Evolutionary conservation across 2,329 filamentous ascomycete species (phyloP).

Genomic region (Escovopsis sp.): DNA sequence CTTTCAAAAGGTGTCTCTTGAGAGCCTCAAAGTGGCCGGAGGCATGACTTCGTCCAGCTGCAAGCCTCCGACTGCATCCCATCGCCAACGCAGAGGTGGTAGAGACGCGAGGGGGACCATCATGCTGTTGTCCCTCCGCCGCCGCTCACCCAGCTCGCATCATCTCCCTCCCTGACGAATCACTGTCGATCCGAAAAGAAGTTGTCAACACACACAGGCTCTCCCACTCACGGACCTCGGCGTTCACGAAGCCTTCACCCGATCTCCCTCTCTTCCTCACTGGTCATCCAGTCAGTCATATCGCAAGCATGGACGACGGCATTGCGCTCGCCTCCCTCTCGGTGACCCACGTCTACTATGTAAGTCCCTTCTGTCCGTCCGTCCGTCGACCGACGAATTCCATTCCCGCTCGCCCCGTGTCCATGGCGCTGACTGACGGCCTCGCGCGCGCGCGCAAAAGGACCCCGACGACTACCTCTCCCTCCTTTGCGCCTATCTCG

Average conservation of each 20-base stretch:
- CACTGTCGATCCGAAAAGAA: too few species aligned
- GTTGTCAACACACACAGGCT: too few species aligned
- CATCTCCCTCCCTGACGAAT: too few species aligned
- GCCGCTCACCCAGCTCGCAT: too few species aligned
- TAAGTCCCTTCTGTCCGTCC: constrained; percentile 22
- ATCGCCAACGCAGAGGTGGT: too few species aligned
- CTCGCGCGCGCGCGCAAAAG: constrained; percentile 28
- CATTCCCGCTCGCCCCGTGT: not conserved
- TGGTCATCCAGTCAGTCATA: not conserved
- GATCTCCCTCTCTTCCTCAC: not conserved
- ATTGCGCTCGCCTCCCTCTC: constrained; percentile 75
- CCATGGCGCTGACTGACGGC: not conserved
- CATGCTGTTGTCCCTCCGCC: too few species aligned
- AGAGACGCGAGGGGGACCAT: too few species aligned
- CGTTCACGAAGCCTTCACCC: constrained; percentile 1
- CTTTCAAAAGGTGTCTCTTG: too few species aligned
- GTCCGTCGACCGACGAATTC: not conserved
- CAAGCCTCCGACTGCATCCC: too few species aligned
- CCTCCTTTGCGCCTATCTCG: constrained; percentile 82
- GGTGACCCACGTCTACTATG: constrained; percentile 92
- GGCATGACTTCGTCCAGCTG: too few species aligned
- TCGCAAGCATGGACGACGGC: constrained; percentile 14
- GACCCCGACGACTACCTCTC: constrained; percentile 77
- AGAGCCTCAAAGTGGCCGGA: too few species aligned
- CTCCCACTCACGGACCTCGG: not conserved